Base-by-base conservation (phyloP, 2,329 filamentous ascomycete species). In the Sporothrix curviconia region DNA sequence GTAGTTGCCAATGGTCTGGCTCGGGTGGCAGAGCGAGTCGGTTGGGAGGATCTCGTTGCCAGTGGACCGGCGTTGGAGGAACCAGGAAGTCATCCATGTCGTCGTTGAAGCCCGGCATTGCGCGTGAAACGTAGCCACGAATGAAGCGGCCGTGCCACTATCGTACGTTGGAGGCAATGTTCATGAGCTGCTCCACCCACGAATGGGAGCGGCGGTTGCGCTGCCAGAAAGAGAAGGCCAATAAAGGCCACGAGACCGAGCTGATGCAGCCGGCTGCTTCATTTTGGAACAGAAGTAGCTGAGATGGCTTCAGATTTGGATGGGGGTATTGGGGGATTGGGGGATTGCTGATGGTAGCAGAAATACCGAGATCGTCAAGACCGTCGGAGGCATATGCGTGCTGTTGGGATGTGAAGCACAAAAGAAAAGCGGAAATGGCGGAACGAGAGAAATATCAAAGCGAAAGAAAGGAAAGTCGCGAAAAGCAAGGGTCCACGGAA, bases 151-250 rank as follows among this genome's bases (percentile, higher is more conserved):
- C 24, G 81, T 75, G 7, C 78, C 70, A 28, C 87, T 68, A 91
- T 90, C 34, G 83, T 83, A 56, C 92, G 65, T 90, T 87, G 28
- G 81, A 70, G 55, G 84, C 82, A 68, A 96, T 84, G 58, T 84
- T 82, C 61, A 78, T 81, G 51, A 92, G 76, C 65, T 86, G 77
- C 72, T 96, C 91, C 49, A 92, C 80, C 92, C 92, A 96, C 17
- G 84, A 87, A 72, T 96, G 92, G 36, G 83, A 25, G 63, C 64
- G 34, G 66, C 70, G 66, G 62, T 50, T 65, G 63, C 5, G 49
- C 49, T 8, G 43, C 42, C 22, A 39, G 12, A 12, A 34, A n/a
- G 4, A 56, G 36, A n/a, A 59, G 19, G 36, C 50, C 17, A 28
- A 59, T 36, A 19, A 40, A 3, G 25, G 53, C 57, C 17, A 28